Evolutionary conservation across 192 early-diverging fungal genomes (phyloP), one percentile per base, ranked within the genome.

Genomic region (Podochytrium sp.): DNA sequence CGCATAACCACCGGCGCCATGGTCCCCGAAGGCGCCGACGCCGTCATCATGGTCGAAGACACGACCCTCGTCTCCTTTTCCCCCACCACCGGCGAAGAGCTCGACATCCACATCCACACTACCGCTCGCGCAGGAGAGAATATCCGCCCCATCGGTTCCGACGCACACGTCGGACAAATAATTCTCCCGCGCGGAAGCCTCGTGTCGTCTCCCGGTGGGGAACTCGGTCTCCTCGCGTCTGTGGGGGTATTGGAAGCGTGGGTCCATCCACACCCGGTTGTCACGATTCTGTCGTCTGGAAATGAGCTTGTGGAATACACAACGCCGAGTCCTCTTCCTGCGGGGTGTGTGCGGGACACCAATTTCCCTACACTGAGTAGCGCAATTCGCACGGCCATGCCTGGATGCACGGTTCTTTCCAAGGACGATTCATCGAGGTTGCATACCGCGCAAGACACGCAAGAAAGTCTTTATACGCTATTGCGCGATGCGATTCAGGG

Each of bases 21-120:
- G 34, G 66, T 99, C 3, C 96, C 95, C 1, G 77, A 75, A 2
- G 92, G 92, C 4, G 93, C 97, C 0, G 88, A 87, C 39, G 95
- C 94, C 10, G 92, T 99, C n/a, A 91, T 97, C 16, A 99, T 99
- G 97, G 91, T 97, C 20, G 97, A 99, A 74, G 91, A 97, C 63
- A 97, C 97, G 1, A 71, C 79, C 53, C 79, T 99, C 4, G 71
- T 91, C n/a, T 71, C 80, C 0, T n/a, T n/a, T n/a, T 84, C 82
- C 1, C 88, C 90, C 50, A 88, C 85, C 14, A 76, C 79, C 1
- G 70, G 55, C 18, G 83, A 84, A 30, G 91, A 94, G 73, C 76
- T 83, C 27, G 66, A 81, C 35, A 82, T 90, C 0, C 57, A 69
- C 60, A 87, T 91, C 57, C 32, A 65, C 10, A 30, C 34, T 3